A percentile compares a stretch with the other conserved stretches of the same genome.
These are phyloP conservation scores for Pythium aquatile DNA, from an alignment of 352 stramenopile species.

Conservation along the genomic window DNA sequence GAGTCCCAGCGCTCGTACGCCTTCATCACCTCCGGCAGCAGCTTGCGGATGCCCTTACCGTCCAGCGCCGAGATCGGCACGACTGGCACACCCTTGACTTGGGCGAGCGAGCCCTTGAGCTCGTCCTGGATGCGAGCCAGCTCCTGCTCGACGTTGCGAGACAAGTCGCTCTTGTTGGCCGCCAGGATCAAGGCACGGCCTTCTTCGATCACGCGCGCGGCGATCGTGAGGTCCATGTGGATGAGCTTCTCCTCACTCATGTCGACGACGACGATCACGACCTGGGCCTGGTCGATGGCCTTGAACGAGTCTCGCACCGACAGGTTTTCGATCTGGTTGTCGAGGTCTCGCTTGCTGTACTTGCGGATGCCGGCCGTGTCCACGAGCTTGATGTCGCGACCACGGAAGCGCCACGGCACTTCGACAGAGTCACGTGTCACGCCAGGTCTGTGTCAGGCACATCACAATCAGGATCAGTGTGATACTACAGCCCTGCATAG, in stretches of 20 bases:
- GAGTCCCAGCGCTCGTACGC: slow-evolving; percentile 82
- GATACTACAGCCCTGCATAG: neutral
- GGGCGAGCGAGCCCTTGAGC: slow-evolving; percentile 64
- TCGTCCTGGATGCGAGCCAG: slow-evolving; percentile 70
- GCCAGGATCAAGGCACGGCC: slow-evolving; percentile 69
- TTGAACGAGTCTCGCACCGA: slow-evolving; percentile 81
- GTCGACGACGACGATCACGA: slow-evolving; percentile 81
- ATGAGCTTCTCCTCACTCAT: slow-evolving; percentile 83
- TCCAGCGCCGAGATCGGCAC: slow-evolving; percentile 78
- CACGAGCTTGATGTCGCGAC: slow-evolving; percentile 72
- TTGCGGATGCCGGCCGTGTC: slow-evolving; percentile 81
- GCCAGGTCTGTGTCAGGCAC: slow-evolving; percentile 44
- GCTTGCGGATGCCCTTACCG: slow-evolving; percentile 73
- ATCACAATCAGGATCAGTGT: neutral
- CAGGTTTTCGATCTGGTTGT: slow-evolving; percentile 84
- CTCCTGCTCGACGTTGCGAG: slow-evolving; percentile 49
- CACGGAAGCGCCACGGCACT: slow-evolving; percentile 75
- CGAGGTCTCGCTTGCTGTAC: slow-evolving; percentile 82
- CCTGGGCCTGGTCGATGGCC: slow-evolving; percentile 76
- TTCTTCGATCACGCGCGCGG: slow-evolving; percentile 77
- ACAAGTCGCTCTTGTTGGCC: slow-evolving; percentile 79
- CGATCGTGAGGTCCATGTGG: slow-evolving; percentile 86
- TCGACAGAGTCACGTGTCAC: slow-evolving; percentile 83
- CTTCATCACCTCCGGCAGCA: slow-evolving; percentile 80
- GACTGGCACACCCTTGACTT: slow-evolving; percentile 74